phyloP scores from a whole-genome alignment of 176 grass and related monocot genomes.

The Tillandsia fasciculata region DNA sequence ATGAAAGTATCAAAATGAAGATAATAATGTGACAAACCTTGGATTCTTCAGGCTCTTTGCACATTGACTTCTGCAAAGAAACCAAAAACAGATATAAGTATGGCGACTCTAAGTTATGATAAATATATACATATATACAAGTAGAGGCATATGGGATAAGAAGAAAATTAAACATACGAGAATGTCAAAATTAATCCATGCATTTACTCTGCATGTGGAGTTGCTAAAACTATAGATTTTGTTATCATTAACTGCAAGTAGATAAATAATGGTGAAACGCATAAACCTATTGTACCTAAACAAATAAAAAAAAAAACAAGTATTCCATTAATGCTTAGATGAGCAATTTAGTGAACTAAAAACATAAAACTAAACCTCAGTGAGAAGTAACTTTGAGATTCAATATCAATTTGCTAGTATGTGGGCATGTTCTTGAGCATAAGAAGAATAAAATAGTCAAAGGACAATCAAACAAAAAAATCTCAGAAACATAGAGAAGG shows the following conservation, averaged over 20 bases:
- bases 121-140: not conserved
- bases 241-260: not conserved
- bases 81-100: not conserved
- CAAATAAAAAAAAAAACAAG: too few relatives aligned
- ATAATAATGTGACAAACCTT: not conserved
- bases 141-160: not conserved
- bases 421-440: not conserved
- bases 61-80: conserved; percentile 8
- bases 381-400: not conserved
- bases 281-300: too few relatives aligned
- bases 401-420: not conserved
- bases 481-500: not conserved
- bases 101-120: not conserved
- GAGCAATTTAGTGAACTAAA: not conserved
- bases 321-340: not conserved
- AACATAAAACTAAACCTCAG: not conserved
- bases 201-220: not conserved
- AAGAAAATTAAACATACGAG: not conserved
- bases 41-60: conserved; percentile 9
- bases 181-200: not conserved
- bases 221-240: not conserved
- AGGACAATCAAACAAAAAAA: not conserved
- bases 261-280: too few relatives aligned
- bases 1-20: not conserved
- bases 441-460: not conserved